Evolutionary conservation across 2,329 filamentous ascomycete genomes (phyloP), one percentile per base, ranked within the genome.

Genomic region (Talaromyces sp.): DNA sequence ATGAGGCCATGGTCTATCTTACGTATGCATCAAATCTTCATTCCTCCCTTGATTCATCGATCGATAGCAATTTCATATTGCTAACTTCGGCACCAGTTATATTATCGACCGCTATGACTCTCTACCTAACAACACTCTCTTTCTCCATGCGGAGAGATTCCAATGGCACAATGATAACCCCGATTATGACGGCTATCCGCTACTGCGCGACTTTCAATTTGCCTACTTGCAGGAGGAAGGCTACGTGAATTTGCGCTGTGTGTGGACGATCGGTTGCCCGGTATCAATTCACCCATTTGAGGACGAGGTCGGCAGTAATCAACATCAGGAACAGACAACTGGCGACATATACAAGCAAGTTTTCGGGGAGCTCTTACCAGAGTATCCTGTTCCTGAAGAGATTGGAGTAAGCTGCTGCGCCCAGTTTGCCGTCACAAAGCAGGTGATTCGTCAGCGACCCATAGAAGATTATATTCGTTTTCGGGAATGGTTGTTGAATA

Each of bases 351-450:
- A 71, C 71, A 62, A 59, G 28, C 67, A 74, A 57, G 55, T 73
- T 2, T 73, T 73, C 42, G 48, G 39, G 18, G 50, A 63, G 37
- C 18, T 63, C 18, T 33, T 63, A 57, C 69, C 71, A 2, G 48
- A 66, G 3, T 64, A 69, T 9, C 63, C 67, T 16, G 62, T 71
- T 8, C 72, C 71, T 21, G 21, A 28, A 8, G 76, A 81, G 4
- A 74, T 85, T 1, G 80, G 81, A 1, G 81, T 84, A 64, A 79
- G 83, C 1, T 84, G 83, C 67, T 84, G 83, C 64, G 80, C 80
- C 1, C 83, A 85, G 67, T 85, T 85, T 67, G 83, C 83, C 1
- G 73, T 85, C 3, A 80, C 77, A 14, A 70, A 77, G 9, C 81
- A 83, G 33, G 75, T 79, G 16, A 82, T 85, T 52, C 76, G 73